Conservation (phyloP, 2,329 filamentous ascomycete species). For the Sarocladium strictum region DNA sequence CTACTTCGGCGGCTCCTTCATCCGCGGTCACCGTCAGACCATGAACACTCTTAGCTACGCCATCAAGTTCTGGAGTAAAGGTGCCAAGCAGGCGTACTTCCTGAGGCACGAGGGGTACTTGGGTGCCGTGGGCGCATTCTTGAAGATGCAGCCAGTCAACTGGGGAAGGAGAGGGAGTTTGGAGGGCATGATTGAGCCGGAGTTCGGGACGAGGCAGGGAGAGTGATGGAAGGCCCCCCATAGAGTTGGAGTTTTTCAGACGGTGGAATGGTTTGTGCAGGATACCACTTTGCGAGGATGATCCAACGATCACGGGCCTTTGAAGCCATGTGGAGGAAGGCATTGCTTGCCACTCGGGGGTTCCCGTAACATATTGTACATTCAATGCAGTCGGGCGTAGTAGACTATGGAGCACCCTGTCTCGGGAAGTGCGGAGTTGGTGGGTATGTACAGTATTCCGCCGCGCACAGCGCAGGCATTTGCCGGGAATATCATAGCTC, state of each 20-base stretch:
- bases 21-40: conserved; percentile 90
- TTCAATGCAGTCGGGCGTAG: neutral
- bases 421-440: too few species aligned
- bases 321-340: too few species aligned
- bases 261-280: neutral
- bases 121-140: conserved; percentile 86
- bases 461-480: too few species aligned
- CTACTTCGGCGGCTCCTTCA: conserved; percentile 97
- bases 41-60: conserved; percentile 97
- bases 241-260: too few species aligned
- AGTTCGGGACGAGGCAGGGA: neutral
- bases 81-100: conserved; percentile 92
- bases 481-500: too few species aligned
- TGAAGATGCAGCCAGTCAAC: conserved; percentile 83
- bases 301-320: too few species aligned
- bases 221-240: too few species aligned
- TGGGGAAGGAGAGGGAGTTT: conserved; percentile 83
- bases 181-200: conserved; percentile 36
- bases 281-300: neutral
- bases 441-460: too few species aligned
- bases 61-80: conserved; percentile 96
- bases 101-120: conserved; percentile 93
- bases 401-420: too few species aligned
- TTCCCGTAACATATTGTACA: neutral
- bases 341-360: neutral